A percentile compares a stretch with the other conserved stretches of the same genome.
Conservation (phyloP, 768 basidiomycete species). For the Amylocystis lapponica region DNA sequence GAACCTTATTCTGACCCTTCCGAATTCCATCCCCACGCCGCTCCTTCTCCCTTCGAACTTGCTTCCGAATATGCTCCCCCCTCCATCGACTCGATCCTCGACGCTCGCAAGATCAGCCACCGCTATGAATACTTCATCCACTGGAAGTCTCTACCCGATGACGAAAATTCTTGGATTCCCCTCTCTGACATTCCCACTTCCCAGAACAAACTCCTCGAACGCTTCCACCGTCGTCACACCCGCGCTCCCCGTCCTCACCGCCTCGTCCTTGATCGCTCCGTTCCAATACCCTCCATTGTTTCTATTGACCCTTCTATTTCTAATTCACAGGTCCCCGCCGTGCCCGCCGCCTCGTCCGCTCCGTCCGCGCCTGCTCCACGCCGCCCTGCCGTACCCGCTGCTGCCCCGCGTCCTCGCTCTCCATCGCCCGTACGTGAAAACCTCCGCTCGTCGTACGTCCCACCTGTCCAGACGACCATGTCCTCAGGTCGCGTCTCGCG, state of each 20-base stretch:
- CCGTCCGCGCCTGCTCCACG: too few relatives aligned
- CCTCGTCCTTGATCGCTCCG: conserved; percentile 8
- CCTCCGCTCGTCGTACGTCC: too few relatives aligned
- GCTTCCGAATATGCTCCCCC: background rate
- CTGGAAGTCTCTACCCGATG: conserved; percentile 20
- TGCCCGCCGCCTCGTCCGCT: too few relatives aligned
- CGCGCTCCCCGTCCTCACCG: conserved; percentile 25
- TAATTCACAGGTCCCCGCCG: too few relatives aligned
- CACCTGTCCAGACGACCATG: too few relatives aligned
- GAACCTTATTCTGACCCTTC: conserved; percentile 24
- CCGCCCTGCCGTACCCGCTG: too few relatives aligned
- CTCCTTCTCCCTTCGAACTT: conserved; percentile 5
- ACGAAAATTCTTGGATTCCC: conserved; percentile 32
- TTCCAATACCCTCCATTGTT: too few relatives aligned
- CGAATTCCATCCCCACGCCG: conserved; percentile 25
- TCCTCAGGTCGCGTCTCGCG: too few relatives aligned
- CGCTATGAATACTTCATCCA: conserved; percentile 32
- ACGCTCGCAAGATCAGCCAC: conserved; percentile 28
- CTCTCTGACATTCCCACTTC: conserved; percentile 30
- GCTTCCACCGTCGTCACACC: conserved; percentile 30
- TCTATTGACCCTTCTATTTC: too few relatives aligned
- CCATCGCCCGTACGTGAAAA: too few relatives aligned
- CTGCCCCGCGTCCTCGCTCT: too few relatives aligned
- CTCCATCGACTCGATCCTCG: conserved; percentile 22
- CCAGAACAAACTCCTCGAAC: conserved; percentile 25